phyloP scores from a whole-genome alignment of 257 asterid genomes.

The Solanum habrochaites region DNA sequence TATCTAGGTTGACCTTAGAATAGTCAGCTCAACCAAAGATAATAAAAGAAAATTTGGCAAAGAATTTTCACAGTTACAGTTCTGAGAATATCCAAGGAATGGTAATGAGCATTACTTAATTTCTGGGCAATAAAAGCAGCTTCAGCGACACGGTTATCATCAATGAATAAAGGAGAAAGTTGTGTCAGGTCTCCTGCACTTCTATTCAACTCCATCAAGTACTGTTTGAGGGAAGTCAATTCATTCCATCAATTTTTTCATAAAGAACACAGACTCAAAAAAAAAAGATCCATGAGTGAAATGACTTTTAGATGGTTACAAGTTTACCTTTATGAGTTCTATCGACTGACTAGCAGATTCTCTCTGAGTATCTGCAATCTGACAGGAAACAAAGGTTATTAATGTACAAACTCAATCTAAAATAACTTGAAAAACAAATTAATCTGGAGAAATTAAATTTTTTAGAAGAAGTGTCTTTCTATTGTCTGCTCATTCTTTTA shows the following conservation, averaged over 20 bases:
- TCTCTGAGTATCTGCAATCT: constrained; percentile 99
- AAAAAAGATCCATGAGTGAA: neutral
- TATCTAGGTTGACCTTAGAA: neutral
- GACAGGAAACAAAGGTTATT: neutral
- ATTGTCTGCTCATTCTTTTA: neutral
- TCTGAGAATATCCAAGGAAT: neutral
- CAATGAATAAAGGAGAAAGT: constrained; percentile 91
- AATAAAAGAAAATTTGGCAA: neutral
- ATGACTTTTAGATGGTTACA: neutral
- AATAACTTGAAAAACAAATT: neutral
- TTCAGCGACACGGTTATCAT: constrained; percentile 97
- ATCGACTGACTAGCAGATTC: constrained; percentile 97
- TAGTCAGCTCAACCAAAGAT: neutral
- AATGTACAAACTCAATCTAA: neutral
- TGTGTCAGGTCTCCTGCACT: constrained; percentile 97
- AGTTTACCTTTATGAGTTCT: constrained; percentile 85
- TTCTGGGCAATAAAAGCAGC: constrained; percentile 99
- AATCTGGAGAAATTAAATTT: neutral
- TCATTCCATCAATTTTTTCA: neutral
- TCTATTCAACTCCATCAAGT: constrained; percentile 98
- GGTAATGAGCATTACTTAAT: constrained; percentile 56
- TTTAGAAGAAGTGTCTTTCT: neutral
- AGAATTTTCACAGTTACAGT: neutral
- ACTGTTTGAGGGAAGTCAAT: constrained; percentile 40
- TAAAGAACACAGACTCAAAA: neutral